A percentile compares a stretch with the other conserved stretches of the same genome.
Evolutionary conservation across 2,329 filamentous ascomycete species (phyloP).

Genomic region (Exophiala bonariae): DNA sequence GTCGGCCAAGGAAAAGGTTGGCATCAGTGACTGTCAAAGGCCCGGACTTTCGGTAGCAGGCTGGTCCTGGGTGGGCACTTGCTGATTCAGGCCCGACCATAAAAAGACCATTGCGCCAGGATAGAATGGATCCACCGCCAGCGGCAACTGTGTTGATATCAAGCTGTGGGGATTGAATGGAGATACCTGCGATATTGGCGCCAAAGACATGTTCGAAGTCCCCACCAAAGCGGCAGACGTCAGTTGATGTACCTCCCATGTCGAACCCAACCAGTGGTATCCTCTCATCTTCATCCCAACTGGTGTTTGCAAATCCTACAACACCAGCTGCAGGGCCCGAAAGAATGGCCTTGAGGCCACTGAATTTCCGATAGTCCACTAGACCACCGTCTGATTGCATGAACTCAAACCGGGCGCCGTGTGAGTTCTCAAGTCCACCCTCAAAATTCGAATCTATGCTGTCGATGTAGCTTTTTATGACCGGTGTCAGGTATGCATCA

Average conservation of each 20-base stretch:
- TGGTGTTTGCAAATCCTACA: slow-evolving; percentile 62
- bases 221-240: slow-evolving; percentile 78
- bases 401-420: slow-evolving; percentile 76
- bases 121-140: slow-evolving; percentile 63
- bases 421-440: slow-evolving; percentile 73
- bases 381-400: slow-evolving; percentile 84
- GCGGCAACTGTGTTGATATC: slow-evolving; percentile 71
- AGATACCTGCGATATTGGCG: slow-evolving; percentile 80
- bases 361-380: slow-evolving; percentile 60
- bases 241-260: slow-evolving; percentile 84
- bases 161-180: slow-evolving; percentile 79
- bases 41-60: slow-evolving; percentile 86
- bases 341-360: slow-evolving; percentile 79
- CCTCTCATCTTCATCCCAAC: slow-evolving; percentile 73
- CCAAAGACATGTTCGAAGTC: slow-evolving; percentile 85
- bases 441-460: slow-evolving; percentile 65
- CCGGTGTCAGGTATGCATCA: slow-evolving; percentile 77
- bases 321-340: slow-evolving; percentile 92
- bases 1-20: slow-evolving; percentile 78
- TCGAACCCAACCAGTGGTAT: slow-evolving; percentile 84
- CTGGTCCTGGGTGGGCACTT: slow-evolving; percentile 83
- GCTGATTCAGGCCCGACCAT: slow-evolving; percentile 89
- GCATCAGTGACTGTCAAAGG: slow-evolving; percentile 93
- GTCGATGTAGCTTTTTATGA: slow-evolving; percentile 72
- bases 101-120: slow-evolving; percentile 83